Conservation (phyloP, 2,329 filamentous ascomycete genomes). For the Aspergillus clavatus region DNA sequence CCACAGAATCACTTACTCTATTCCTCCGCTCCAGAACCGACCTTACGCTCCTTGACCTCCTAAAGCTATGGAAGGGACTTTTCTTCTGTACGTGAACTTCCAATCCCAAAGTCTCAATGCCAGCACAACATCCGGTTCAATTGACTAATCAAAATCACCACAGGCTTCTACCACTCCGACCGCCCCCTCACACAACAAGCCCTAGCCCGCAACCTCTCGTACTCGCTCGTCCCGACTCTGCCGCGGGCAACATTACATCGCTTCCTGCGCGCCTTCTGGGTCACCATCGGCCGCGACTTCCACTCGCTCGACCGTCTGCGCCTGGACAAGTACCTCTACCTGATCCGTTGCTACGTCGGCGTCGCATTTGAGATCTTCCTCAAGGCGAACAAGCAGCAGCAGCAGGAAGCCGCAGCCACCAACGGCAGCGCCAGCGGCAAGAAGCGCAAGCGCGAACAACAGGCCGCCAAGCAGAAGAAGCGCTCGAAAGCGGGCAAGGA, state of each 20-base stretch:
- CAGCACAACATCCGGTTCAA: background rate
- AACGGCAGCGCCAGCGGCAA: background rate
- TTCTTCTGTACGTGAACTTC: constrained; percentile 63
- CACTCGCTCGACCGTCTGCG: constrained; percentile 66
- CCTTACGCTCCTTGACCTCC: constrained; percentile 64
- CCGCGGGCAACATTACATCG: constrained; percentile 43
- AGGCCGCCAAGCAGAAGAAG: constrained; percentile 23
- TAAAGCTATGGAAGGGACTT: constrained; percentile 92
- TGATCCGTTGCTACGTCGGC: constrained; percentile 73
- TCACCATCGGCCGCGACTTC: constrained; percentile 65
- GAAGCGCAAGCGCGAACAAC: background rate
- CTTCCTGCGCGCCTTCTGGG: constrained; percentile 64
- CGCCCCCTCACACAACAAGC: constrained; percentile 80
- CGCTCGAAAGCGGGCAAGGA: constrained; percentile 15
- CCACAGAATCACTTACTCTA: constrained; percentile 68
- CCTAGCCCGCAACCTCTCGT: constrained; percentile 72
- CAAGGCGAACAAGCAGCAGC: constrained; percentile 20
- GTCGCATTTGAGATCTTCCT: constrained; percentile 56
- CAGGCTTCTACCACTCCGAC: constrained; percentile 87
- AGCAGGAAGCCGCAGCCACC: background rate
- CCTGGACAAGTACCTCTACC: constrained; percentile 88
- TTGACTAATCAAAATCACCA: background rate
- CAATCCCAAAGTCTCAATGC: background rate
- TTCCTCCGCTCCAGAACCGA: constrained; percentile 65
- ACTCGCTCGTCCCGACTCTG: constrained; percentile 57